phyloP scores from a whole-genome alignment of 805 yeast species.

The Starmerella potacharoeniae region DNA sequence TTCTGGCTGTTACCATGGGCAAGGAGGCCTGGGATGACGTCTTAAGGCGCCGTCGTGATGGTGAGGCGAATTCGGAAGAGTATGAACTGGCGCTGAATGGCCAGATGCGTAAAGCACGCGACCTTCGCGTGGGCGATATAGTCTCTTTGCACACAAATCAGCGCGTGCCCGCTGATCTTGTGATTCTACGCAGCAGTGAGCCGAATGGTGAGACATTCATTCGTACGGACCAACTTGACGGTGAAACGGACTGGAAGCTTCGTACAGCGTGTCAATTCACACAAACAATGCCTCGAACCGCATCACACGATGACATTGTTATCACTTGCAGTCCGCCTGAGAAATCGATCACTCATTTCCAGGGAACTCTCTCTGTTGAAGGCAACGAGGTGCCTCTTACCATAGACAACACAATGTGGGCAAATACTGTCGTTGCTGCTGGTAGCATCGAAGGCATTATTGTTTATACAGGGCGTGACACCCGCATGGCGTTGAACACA shows the following conservation, averaged over 20 bases:
- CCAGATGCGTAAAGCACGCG: constrained; percentile 40
- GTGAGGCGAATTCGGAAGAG: constrained; percentile 72
- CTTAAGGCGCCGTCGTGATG: constrained; percentile 78
- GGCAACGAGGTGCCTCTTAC: constrained; percentile 46
- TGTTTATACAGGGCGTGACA: constrained; percentile 82
- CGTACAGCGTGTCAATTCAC: constrained; percentile 67
- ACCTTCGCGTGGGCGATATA: constrained; percentile 75
- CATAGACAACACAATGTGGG: constrained; percentile 94
- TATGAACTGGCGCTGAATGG: constrained; percentile 49
- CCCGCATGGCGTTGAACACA: constrained; percentile 91
- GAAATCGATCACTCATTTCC: constrained; percentile 68
- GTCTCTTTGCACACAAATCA: constrained; percentile 67
- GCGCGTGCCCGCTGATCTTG: constrained; percentile 88
- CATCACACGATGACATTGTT: constrained; percentile 34
- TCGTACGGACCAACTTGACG: constrained; percentile 95
- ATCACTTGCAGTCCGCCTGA: constrained; percentile 73
- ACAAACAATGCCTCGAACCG: constrained; percentile 39
- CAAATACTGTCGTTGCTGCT: constrained; percentile 91
- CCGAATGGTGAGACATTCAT: constrained; percentile 76
- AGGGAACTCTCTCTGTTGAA: constrained; percentile 57
- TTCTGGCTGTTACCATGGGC: constrained; percentile 80
- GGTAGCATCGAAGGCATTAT: constrained; percentile 85
- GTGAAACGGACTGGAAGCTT: constrained; percentile 98
- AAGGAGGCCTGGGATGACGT: constrained; percentile 95
- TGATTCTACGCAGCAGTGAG: constrained; percentile 74